Percentiles rank a stretch among this genome's conserved stretches.
Evolutionary conservation across 2,329 filamentous ascomycete species (phyloP).

Genomic region (Pseudocercospora macadamiae): DNA sequence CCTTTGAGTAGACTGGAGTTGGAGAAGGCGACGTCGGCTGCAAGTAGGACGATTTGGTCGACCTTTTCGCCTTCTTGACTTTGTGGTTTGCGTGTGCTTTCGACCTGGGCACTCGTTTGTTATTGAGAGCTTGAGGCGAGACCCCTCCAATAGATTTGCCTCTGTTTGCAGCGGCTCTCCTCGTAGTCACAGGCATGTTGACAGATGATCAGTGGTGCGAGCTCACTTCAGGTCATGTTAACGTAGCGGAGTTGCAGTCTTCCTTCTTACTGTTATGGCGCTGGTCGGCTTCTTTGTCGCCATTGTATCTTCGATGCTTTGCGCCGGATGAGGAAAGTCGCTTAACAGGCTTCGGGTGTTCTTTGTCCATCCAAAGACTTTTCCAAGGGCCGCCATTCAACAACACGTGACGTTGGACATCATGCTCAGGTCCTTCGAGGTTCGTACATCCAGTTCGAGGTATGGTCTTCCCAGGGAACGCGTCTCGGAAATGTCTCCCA

Average conservation of each 20-base stretch:
- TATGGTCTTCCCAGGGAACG: conserved; percentile 34
- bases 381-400: not conserved
- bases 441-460: conserved; percentile 17
- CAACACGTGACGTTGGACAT: not conserved
- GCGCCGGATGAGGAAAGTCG: no score
- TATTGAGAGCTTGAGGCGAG: no score
- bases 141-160: no score
- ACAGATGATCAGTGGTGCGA: no score
- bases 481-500: conserved; percentile 29
- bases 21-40: no score
- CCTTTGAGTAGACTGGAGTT: no score
- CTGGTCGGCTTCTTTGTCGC: not conserved
- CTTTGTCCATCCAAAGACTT: no score
- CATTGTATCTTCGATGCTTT: not conserved
- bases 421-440: not conserved
- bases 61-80: no score
- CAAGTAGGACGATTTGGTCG: no score
- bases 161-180: not conserved
- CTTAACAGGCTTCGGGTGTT: no score
- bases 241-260: not conserved
- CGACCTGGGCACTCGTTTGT: no score
- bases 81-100: no score
- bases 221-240: not conserved
- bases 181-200: not conserved
- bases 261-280: not conserved